Conservation (phyloP, 805 yeast genomes). For the Vanderwaltozyma tropicalis region DNA sequence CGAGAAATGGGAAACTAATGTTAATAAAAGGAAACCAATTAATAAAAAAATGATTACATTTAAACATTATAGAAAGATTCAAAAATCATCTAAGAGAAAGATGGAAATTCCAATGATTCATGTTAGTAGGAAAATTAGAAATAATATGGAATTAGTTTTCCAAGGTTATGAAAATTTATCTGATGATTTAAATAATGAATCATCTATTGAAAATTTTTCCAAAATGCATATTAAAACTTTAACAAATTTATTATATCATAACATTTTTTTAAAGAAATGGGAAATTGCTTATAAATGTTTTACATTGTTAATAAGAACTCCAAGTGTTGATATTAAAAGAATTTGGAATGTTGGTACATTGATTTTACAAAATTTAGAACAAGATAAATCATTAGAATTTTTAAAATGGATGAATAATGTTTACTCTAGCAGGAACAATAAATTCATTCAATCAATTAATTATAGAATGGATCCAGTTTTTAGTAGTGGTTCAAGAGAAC, state of each 20-base stretch:
- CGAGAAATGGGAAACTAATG: slow-evolving; percentile 22
- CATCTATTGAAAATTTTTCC: slow-evolving; percentile 7
- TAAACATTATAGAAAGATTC: slow-evolving; percentile 11
- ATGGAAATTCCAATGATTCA: slow-evolving; percentile 10
- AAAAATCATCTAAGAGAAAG: slow-evolving; percentile 8
- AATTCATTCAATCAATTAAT: slow-evolving; percentile 17
- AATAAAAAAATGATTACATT: slow-evolving; percentile 13
- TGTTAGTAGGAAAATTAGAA: slow-evolving; percentile 6
- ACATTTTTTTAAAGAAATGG: slow-evolving; percentile 44
- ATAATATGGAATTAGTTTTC: slow-evolving; percentile 10
- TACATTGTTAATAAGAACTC: slow-evolving; percentile 38
- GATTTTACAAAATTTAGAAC: slow-evolving; percentile 29
- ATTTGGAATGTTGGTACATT: slow-evolving; percentile 60
- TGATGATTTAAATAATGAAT: slow-evolving; percentile 2
- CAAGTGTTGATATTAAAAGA: slow-evolving; percentile 41
- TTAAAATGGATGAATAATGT: slow-evolving; percentile 23
- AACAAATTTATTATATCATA: slow-evolving; percentile 38
- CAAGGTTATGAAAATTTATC: slow-evolving; percentile 15
- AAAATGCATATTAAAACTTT: slow-evolving; percentile 22
- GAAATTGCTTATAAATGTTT: slow-evolving; percentile 42
- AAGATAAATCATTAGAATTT: slow-evolving; percentile 12
- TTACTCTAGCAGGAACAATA: slow-evolving; percentile 14
- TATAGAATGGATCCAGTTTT: slow-evolving; percentile 21
- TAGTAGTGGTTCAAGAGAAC: slow-evolving; percentile 22
- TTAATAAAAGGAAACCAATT: slow-evolving; percentile 11